These are phyloP conservation scores for Talaromyces sp. DNA, from an alignment of 2,329 filamentous ascomycete genomes.

Conservation along the genomic window DNA sequence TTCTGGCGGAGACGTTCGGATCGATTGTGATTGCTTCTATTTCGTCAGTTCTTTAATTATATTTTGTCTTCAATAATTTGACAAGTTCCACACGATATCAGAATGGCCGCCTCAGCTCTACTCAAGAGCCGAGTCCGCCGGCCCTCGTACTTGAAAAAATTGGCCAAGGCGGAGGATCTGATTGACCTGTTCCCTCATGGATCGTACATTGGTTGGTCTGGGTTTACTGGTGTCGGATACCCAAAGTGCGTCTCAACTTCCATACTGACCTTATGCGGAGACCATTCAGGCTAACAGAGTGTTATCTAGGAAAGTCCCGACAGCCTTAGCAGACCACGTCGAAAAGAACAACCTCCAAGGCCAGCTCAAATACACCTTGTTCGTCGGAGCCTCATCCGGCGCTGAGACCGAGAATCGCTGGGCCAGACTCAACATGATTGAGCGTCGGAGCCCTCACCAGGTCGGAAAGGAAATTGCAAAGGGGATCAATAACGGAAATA, in stretches of 20 bases:
- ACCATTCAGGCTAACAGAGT: not conserved
- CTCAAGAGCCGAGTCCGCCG: conserved; percentile 72
- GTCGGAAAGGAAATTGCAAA: conserved; percentile 87
- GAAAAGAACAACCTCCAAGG: conserved; percentile 82
- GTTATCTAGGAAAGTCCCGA: conserved; percentile 68
- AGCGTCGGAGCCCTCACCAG: conserved; percentile 78
- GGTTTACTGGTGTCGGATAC: conserved; percentile 87
- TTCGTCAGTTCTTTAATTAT: not conserved
- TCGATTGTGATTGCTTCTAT: not conserved
- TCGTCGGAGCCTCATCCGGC: conserved; percentile 85
- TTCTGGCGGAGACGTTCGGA: not conserved
- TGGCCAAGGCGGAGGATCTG: conserved; percentile 74
- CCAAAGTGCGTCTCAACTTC: conserved; percentile 62
- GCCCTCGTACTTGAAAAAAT: conserved; percentile 74
- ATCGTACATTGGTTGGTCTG: conserved; percentile 86
- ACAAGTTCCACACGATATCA: not conserved
- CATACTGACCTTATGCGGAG: not conserved
- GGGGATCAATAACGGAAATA: conserved; percentile 83
- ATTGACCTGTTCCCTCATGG: conserved; percentile 78
- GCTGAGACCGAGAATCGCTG: conserved; percentile 89
- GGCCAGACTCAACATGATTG: conserved; percentile 88
- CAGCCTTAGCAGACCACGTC: conserved; percentile 80
- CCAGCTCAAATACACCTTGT: conserved; percentile 79
- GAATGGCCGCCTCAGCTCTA: conserved; percentile 63
- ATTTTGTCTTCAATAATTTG: not conserved